A percentile compares a stretch with the other conserved stretches of the same genome.
Evolutionary conservation across 2,329 filamentous ascomycete genomes (phyloP).

Genomic region (Colletotrichum sidae): DNA sequence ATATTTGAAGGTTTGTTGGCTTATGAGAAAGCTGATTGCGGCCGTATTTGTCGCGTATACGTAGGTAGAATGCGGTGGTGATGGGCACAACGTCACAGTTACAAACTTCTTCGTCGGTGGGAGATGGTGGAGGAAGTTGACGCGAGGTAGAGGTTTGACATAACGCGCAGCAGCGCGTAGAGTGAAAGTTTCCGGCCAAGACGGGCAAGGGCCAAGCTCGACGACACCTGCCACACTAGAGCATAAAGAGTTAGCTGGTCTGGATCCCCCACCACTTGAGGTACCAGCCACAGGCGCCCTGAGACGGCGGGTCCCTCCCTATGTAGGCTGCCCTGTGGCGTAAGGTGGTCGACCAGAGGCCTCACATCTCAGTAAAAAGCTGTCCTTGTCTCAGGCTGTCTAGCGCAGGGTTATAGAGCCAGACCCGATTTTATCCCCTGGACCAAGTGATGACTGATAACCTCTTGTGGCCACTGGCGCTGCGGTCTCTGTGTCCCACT

Average conservation of each 20-base stretch:
- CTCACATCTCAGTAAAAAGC: no score
- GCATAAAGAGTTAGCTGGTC: no score
- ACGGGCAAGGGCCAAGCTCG: slow-evolving; percentile 16
- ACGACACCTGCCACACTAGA: neutral
- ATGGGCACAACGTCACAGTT: slow-evolving; percentile 2
- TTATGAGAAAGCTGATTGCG: neutral
- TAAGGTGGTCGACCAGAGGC: no score
- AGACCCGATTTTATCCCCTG: neutral
- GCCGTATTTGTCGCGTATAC: neutral
- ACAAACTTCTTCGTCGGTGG: slow-evolving; percentile 29
- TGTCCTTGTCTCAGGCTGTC: no score
- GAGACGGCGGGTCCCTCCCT: no score
- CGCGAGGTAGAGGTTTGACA: slow-evolving; percentile 27
- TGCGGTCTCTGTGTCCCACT: slow-evolving; percentile 10
- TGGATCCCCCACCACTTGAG: no score
- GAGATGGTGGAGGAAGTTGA: slow-evolving; percentile 25
- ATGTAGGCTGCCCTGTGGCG: no score
- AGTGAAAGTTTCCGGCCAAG: slow-evolving; percentile 19
- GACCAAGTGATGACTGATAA: slow-evolving; percentile 11
- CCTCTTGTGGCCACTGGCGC: slow-evolving; percentile 21
- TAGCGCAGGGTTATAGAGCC: slow-evolving; percentile 4
- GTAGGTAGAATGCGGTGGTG: slow-evolving; percentile 8
- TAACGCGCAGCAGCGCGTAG: slow-evolving; percentile 35
- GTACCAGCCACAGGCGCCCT: no score
- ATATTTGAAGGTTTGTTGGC: neutral